These are phyloP conservation scores for Cytospora piceae DNA, from an alignment of 2,329 filamentous ascomycete genomes.

Conservation along the genomic window DNA sequence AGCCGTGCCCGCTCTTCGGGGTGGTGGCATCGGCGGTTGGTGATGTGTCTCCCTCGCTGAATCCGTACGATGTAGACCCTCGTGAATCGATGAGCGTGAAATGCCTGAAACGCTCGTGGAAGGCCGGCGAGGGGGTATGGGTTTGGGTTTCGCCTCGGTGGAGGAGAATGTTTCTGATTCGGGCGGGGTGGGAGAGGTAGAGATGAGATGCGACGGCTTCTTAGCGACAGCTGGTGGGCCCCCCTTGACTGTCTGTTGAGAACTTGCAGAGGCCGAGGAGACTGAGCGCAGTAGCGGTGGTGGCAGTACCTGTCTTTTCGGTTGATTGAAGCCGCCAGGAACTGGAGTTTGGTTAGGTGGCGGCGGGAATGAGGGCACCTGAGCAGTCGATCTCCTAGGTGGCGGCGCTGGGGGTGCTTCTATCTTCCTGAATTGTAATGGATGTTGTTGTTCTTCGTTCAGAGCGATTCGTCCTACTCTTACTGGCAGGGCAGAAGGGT, in stretches of 20 bases:
- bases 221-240: slow-evolving; percentile 61
- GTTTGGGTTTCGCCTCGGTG: slow-evolving; percentile 32
- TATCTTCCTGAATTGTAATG: slow-evolving; percentile 36
- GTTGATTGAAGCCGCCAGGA: slow-evolving; percentile 29
- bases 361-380: slow-evolving; percentile 29
- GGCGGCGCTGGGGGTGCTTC: slow-evolving; percentile 52
- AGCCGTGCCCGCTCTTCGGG: slow-evolving; percentile 27
- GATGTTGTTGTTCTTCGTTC: slow-evolving; percentile 44
- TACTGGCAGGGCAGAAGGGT: slow-evolving; percentile 50
- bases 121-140: slow-evolving; percentile 37
- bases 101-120: slow-evolving; percentile 24
- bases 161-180: slow-evolving; percentile 24
- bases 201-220: slow-evolving; percentile 62
- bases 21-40: slow-evolving; percentile 29
- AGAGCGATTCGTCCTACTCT: slow-evolving; percentile 51
- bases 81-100: slow-evolving; percentile 17
- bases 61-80: slow-evolving; percentile 24
- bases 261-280: slow-evolving; percentile 43
- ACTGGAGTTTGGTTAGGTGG: slow-evolving; percentile 27
- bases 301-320: slow-evolving; percentile 35
- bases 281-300: slow-evolving; percentile 38
- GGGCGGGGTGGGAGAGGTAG: slow-evolving; percentile 38
- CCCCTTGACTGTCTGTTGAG: slow-evolving; percentile 44
- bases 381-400: slow-evolving; percentile 45
- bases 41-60: slow-evolving; percentile 26